These are phyloP conservation scores for Nemania diffusa DNA, from an alignment of 2,329 filamentous ascomycete genomes.

Conservation along the genomic window DNA sequence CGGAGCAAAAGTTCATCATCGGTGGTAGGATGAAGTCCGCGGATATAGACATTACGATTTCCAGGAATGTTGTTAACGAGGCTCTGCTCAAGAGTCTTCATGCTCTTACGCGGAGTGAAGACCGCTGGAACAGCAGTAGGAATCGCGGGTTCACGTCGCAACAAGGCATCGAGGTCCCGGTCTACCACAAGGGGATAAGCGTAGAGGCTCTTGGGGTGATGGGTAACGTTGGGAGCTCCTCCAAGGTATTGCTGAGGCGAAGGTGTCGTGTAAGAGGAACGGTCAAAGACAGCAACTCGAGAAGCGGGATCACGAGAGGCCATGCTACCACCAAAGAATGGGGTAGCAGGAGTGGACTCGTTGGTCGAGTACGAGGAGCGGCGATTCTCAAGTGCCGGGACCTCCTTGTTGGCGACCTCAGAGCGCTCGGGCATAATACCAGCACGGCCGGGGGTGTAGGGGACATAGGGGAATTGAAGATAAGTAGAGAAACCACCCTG, in stretches of 20 bases:
- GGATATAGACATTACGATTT: constrained; percentile 98
- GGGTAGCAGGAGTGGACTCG: constrained; percentile 73
- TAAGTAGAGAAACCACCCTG: constrained; percentile 50
- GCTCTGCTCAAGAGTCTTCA: constrained; percentile 92
- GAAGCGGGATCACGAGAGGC: constrained; percentile 69
- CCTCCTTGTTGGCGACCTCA: constrained; percentile 62
- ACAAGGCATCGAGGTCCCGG: constrained; percentile 69
- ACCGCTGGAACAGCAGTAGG: constrained; percentile 90
- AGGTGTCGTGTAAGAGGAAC: constrained; percentile 73
- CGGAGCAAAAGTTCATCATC: constrained; percentile 87
- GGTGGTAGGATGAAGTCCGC: constrained; percentile 92
- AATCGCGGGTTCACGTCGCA: constrained; percentile 81
- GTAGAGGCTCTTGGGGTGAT: constrained; percentile 55
- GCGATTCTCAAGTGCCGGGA: constrained; percentile 72
- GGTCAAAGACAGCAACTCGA: constrained; percentile 68
- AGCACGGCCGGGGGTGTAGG: constrained; percentile 64
- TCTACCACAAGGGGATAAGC: constrained; percentile 54
- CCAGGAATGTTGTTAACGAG: constrained; percentile 90
- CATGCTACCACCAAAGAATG: constrained; percentile 69
- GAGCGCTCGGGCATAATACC: constrained; percentile 57
- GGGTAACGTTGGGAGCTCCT: constrained; percentile 48
- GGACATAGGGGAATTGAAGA: constrained; percentile 56
- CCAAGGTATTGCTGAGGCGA: constrained; percentile 69
- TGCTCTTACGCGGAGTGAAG: constrained; percentile 83
- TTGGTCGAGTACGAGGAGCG: constrained; percentile 75